Base-by-base conservation (phyloP, 1,139 yeast genomes). In the Saccharomyces uvarum region DNA sequence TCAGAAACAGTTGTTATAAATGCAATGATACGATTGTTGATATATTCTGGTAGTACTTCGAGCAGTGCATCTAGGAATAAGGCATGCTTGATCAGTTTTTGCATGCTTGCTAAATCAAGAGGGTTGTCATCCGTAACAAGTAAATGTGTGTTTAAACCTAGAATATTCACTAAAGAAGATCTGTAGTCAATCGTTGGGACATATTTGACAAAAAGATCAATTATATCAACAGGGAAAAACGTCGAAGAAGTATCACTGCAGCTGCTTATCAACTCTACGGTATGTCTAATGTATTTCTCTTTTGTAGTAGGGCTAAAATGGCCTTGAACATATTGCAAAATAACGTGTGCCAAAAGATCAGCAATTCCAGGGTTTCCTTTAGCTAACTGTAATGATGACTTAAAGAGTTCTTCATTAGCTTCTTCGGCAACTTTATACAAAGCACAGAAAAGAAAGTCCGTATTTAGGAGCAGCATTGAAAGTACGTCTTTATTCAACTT, bases 101-200 rank as follows among this genome's bases (percentile, higher is more conserved):
- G 50, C n/a, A 61, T 49, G 28, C 48, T 47, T 9, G 38, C 19
- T 44, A 64, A 48, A 31, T 64, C 59, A 47, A 63, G 59, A 0
- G 54, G 33, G 6, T 31, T 13, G 14, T 31, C 33, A 14, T 31
- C 33, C 33, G 33, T 31, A 4, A 31, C 11, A n/a, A 75, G 61
- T 46, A 78, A 60, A 54, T 70, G 73, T 3, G 75, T 65, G 49
- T 73, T 74, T 32, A 71, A 72, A 19, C 71, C 76, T 53, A 79
- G 61, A 1, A 82, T 75, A 56, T 79, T 78, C 0, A 81, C 76
- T 31, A 79, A 66, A 0, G 82, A 66, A 29, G 79, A 60, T 51
- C 65, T 60, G 2, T 67, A 62, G 47, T 68, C 69, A 42, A 67
- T 51, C 1, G 29, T 13, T 1, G 56, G 57, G 3, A 69, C 65